phyloP scores from a whole-genome alignment of 176 grass and related monocot species.

The Dendrocalamus sinicus region DNA sequence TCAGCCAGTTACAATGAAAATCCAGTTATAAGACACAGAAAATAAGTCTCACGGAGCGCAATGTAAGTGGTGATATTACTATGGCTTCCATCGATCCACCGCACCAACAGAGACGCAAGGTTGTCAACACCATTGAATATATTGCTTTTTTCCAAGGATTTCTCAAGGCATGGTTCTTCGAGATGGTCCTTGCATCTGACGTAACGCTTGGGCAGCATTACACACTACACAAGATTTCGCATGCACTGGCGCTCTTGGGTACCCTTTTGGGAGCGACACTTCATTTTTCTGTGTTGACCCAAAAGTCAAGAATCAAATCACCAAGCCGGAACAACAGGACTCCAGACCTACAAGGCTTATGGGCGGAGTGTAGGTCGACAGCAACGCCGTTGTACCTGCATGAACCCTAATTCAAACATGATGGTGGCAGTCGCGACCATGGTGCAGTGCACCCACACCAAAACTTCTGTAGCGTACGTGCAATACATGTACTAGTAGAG shows the following conservation, averaged over 20 bases:
- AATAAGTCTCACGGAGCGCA: too few species aligned
- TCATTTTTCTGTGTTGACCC: conserved; percentile 19
- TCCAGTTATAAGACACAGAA: too few species aligned
- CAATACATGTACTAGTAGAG: background rate
- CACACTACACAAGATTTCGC: background rate
- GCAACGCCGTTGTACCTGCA: conserved; percentile 7
- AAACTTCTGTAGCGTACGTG: background rate
- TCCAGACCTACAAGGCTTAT: background rate
- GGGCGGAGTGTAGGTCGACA: background rate
- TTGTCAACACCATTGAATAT: conserved; percentile 7
- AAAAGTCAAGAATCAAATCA: background rate
- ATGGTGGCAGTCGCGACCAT: conserved; percentile 17
- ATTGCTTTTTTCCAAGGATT: background rate
- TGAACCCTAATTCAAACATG: conserved; percentile 34
- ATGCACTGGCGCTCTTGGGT: background rate
- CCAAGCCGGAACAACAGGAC: background rate
- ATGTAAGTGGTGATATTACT: too few species aligned
- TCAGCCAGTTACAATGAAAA: too few species aligned
- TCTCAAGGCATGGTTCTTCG: background rate
- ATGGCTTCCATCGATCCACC: background rate
- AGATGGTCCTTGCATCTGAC: conserved; percentile 17
- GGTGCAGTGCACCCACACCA: conserved; percentile 15
- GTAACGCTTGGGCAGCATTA: conserved; percentile 4
- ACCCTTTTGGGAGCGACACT: background rate
- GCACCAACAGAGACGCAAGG: background rate